Conservation (phyloP, 2,329 filamentous ascomycete species). For the Stagonosporopsis vannaccii region DNA sequence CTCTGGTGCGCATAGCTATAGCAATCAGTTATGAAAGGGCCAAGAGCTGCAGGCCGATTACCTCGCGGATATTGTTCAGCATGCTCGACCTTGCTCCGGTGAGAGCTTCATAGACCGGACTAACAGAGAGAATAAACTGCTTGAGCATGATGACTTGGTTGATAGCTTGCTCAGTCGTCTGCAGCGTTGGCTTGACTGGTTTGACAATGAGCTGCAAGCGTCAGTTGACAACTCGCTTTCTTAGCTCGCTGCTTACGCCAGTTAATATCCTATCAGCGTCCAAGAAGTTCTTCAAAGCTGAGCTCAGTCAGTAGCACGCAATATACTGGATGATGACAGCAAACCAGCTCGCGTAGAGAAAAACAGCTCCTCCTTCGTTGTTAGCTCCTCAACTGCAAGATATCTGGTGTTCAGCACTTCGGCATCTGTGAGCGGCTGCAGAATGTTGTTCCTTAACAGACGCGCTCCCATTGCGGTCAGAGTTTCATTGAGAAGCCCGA, state of each 20-base stretch:
- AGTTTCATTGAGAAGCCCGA: slow-evolving; percentile 85
- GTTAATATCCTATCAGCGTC: slow-evolving; percentile 84
- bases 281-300: slow-evolving; percentile 73
- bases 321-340: slow-evolving; percentile 12
- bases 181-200: slow-evolving; percentile 69
- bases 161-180: slow-evolving; percentile 78
- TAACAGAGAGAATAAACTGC: slow-evolving; percentile 74
- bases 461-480: slow-evolving; percentile 87
- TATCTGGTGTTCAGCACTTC: slow-evolving; percentile 75
- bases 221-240: slow-evolving; percentile 21
- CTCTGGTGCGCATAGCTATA: slow-evolving; percentile 69
- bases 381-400: slow-evolving; percentile 83
- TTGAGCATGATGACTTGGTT: slow-evolving; percentile 90
- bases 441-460: slow-evolving; percentile 81
- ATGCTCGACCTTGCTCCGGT: slow-evolving; percentile 69
- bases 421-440: slow-evolving; percentile 83
- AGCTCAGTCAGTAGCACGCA: slow-evolving; percentile 7
- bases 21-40: not conserved
- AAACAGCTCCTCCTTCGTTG: slow-evolving; percentile 85
- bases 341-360: slow-evolving; percentile 73
- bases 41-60: slow-evolving; percentile 33
- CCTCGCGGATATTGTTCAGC: slow-evolving; percentile 70
- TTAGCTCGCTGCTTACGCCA: slow-evolving; percentile 58
- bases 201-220: slow-evolving; percentile 73
- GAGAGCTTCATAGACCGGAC: slow-evolving; percentile 72